phyloP scores from a whole-genome alignment of 345 rosid species.

The Euphorbia peplus region DNA sequence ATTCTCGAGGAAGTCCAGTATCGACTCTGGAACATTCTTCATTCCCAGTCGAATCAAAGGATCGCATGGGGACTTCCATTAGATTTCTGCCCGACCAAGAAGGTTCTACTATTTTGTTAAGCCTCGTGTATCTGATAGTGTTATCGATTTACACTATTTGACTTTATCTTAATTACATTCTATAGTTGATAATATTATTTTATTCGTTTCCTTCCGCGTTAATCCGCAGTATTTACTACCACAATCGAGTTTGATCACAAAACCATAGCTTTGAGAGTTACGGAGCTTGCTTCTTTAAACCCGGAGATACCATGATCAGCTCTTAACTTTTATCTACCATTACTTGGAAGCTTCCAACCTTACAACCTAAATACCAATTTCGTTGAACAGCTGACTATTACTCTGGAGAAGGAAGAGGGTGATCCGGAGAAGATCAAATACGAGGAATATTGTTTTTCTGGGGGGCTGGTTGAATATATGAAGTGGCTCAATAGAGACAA shows the following conservation, averaged over 20 bases:
- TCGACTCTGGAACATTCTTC: constrained; percentile 44
- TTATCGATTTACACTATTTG: constrained; percentile 9
- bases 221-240: constrained; percentile 72
- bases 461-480: constrained; percentile 90
- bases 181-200: constrained; percentile 20
- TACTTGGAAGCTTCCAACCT: neutral
- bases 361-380: constrained; percentile 12
- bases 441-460: constrained; percentile 71
- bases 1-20: constrained; percentile 87
- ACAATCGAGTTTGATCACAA: constrained; percentile 81
- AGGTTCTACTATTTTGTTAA: constrained; percentile 43
- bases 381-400: constrained; percentile 63
- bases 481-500: constrained; percentile 87
- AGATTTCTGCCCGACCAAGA: constrained; percentile 96
- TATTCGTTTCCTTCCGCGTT: constrained; percentile 8
- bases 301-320: constrained; percentile 58
- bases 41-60: constrained; percentile 59
- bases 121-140: neutral
- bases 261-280: constrained; percentile 82
- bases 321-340: neutral
- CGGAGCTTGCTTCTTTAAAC: constrained; percentile 94
- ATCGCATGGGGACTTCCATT: constrained; percentile 64
- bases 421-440: constrained; percentile 58
- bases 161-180: constrained; percentile 1
- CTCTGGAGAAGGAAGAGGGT: constrained; percentile 52